Conservation (phyloP, 495 filamentous ascomycete species). For the Penicillium antarcticum region DNA sequence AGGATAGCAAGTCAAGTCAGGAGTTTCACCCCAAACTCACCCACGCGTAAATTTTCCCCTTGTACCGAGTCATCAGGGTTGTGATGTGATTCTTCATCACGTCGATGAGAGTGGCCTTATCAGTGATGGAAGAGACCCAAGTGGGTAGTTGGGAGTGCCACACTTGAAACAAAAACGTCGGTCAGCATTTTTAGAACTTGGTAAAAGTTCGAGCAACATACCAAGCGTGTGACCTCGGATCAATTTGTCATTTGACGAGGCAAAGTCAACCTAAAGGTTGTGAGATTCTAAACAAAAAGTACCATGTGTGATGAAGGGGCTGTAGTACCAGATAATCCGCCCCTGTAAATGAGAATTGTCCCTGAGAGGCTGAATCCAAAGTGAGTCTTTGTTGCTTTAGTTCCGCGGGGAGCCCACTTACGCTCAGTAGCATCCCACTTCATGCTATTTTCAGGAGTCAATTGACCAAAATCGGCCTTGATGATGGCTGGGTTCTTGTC, state of each 20-base stretch:
- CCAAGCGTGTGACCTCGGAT: constrained; percentile 50
- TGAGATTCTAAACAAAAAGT: background rate
- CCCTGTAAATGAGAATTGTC: constrained; percentile 38
- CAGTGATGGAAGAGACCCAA: constrained; percentile 46
- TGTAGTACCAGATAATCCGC: constrained; percentile 37
- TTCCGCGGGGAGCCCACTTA: constrained; percentile 5
- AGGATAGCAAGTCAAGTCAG: background rate
- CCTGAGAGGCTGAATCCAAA: constrained; percentile 23
- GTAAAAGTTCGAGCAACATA: constrained; percentile 4
- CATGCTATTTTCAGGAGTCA: constrained; percentile 57
- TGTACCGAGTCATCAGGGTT: constrained; percentile 24
- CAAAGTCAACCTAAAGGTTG: constrained; percentile 39
- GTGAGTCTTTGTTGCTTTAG: constrained; percentile 3
- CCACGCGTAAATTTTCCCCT: constrained; percentile 50
- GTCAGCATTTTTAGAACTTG: background rate
- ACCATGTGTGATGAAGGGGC: background rate
- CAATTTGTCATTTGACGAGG: constrained; percentile 40
- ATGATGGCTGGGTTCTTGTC: constrained; percentile 31
- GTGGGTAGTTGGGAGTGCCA: constrained; percentile 54
- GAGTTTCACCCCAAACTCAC: constrained; percentile 4
- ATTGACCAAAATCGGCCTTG: constrained; percentile 45
- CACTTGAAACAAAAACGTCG: constrained; percentile 21
- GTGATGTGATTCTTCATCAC: constrained; percentile 36
- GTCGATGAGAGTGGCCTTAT: constrained; percentile 37
- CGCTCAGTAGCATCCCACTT: constrained; percentile 49